phyloP scores from a whole-genome alignment of 345 rosid genomes.

The Eucalyptus cladocalyx region DNA sequence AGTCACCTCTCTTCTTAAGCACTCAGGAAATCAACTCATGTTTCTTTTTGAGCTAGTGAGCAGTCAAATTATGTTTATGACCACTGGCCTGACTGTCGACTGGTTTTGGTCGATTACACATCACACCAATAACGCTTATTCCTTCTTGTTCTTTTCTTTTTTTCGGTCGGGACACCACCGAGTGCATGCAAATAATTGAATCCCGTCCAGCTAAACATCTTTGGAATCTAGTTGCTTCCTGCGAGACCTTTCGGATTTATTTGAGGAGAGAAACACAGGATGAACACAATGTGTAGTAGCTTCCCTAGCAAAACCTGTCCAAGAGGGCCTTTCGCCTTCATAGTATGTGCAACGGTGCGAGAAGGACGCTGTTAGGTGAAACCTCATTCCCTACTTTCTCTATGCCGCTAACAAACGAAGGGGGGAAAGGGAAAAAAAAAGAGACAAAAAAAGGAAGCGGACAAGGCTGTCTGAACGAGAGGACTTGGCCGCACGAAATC shows the following conservation, averaged over 20 bases:
- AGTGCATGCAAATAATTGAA: not conserved
- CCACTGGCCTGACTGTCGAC: not conserved
- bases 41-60: not conserved
- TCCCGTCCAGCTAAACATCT: not conserved
- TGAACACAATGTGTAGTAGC: not conserved
- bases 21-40: not conserved
- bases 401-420: not conserved
- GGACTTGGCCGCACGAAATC: not conserved
- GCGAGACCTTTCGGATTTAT: not conserved
- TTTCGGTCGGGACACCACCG: not conserved
- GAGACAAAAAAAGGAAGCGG: not conserved
- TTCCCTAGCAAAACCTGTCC: not conserved
- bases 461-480: not conserved
- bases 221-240: not conserved
- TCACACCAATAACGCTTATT: not conserved
- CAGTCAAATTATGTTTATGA: not conserved
- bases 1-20: not conserved
- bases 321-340: not conserved
- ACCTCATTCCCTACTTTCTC: not conserved
- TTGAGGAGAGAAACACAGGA: not conserved
- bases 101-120: not conserved
- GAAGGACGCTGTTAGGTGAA: not conserved
- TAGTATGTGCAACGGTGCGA: not conserved
- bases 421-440: not conserved
- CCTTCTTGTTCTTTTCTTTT: not conserved